Evolutionary conservation across 306 rosid genomes (phyloP).

Genomic region (Acmispon strigosus): DNA sequence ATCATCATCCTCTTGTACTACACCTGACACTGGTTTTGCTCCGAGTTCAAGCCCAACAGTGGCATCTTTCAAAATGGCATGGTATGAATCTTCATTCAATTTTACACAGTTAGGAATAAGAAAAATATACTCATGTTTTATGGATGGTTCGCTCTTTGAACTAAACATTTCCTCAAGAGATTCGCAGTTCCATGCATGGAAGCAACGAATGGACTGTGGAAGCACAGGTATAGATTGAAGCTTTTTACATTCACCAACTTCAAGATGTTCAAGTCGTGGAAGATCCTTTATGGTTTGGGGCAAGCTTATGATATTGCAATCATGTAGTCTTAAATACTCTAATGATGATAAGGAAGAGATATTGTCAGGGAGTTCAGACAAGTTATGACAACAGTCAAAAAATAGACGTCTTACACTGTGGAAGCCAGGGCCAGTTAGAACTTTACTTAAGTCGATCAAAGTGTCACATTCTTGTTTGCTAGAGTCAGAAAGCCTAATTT

Average conservation of each 20-base stretch:
- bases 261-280: background rate
- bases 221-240: background rate
- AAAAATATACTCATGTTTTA: background rate
- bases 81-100: background rate
- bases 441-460: background rate
- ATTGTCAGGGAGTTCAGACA: slow-evolving; percentile 1
- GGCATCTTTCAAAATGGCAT: background rate
- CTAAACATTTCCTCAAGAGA: background rate
- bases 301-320: background rate
- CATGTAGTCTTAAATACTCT: rapidly evolving
- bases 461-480: background rate
- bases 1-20: background rate
- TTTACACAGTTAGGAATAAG: background rate
- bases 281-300: slow-evolving; percentile 1
- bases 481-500: background rate
- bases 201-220: background rate
- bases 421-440: background rate
- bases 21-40: background rate
- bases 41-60: background rate
- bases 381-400: background rate
- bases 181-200: background rate
- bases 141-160: background rate
- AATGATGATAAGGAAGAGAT: slow-evolving; percentile 9
- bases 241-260: background rate
- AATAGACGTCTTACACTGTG: background rate